Conservation (phyloP, 177 flowering plant species). For the Vitis hybrid region DNA sequence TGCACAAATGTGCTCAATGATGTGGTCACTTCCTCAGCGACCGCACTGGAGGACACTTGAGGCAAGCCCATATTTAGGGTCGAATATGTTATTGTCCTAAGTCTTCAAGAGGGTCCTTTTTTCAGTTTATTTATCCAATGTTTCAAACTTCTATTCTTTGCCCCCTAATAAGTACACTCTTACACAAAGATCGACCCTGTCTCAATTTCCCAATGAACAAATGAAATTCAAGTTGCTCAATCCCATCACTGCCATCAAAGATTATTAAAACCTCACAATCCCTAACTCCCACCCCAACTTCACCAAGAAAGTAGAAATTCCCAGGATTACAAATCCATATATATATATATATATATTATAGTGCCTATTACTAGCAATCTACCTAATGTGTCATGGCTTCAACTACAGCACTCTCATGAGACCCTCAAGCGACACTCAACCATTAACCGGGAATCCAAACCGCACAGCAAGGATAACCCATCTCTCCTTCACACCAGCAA, state of each 20-base stretch:
- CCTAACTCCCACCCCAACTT: constrained; percentile 1
- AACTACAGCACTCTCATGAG: constrained; percentile 10
- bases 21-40: constrained; percentile 46
- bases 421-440: background rate
- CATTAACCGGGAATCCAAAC: constrained; percentile 20
- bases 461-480: background rate
- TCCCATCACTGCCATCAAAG: constrained; percentile 1
- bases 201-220: constrained; percentile 1
- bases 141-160: background rate
- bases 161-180: background rate
- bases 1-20: constrained; percentile 43
- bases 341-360: background rate
- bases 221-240: background rate
- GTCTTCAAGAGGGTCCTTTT: background rate
- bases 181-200: constrained; percentile 8
- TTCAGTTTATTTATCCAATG: background rate
- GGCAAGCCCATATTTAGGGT: constrained; percentile 66
- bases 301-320: background rate
- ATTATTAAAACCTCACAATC: background rate
- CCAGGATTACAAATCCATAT: background rate
- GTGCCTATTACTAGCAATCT: constrained; percentile 13
- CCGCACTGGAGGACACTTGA: constrained; percentile 46
- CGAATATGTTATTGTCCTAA: background rate
- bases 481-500: no score
- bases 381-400: constrained; percentile 17